Evolutionary conservation across 306 rosid species (phyloP).

Genomic region (Cyclanthera cordifolia): DNA sequence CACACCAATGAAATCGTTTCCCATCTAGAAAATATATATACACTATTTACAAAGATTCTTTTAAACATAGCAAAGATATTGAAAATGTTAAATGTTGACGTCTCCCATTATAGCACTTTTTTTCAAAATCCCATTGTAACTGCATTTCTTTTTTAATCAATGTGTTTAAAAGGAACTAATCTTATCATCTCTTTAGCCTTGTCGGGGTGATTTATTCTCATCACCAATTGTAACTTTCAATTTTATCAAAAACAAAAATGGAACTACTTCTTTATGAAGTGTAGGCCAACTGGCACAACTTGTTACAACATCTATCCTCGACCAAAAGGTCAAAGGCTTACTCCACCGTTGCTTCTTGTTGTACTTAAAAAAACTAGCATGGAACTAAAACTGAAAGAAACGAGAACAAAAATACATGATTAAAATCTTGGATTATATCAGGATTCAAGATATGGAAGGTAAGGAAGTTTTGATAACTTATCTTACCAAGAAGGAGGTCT

Average conservation of each 20-base stretch:
- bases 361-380: not conserved
- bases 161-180: not conserved
- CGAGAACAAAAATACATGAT: not conserved
- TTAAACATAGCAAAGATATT: not conserved
- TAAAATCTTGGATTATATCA: not conserved
- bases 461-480: conserved; percentile 8
- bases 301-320: too few species aligned
- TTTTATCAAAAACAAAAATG: not conserved
- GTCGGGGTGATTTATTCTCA: not conserved
- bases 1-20: not conserved
- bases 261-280: not conserved
- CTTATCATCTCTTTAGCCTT: not conserved
- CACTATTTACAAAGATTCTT: not conserved
- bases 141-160: not conserved
- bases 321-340: not conserved
- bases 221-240: not conserved
- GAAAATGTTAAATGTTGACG: not conserved
- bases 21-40: not conserved
- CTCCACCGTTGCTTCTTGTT: not conserved
- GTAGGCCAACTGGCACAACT: too few species aligned
- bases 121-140: not conserved
- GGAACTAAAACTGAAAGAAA: too few species aligned
- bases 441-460: not conserved
- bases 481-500: conserved; percentile 84
- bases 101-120: not conserved